Evolutionary conservation across 1,284 basidiomycete species (phyloP).

Genomic region (Dichomitus squalens): DNA sequence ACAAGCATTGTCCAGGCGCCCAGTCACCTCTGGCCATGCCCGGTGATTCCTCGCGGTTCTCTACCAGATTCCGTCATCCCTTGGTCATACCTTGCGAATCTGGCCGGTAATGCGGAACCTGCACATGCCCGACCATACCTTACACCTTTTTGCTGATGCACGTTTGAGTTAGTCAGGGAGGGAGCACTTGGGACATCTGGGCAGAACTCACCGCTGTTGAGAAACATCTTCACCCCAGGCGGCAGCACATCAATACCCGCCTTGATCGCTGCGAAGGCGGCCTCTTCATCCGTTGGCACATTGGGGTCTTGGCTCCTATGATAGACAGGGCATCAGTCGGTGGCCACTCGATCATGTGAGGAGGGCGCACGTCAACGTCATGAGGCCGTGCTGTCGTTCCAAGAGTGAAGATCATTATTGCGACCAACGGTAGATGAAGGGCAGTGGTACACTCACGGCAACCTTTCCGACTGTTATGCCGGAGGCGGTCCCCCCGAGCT

Average conservation of each 20-base stretch:
- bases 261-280: conserved; percentile 56
- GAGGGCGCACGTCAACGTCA: conserved; percentile 46
- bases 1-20: too few species aligned
- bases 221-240: conserved; percentile 42
- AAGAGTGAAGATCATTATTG: background rate
- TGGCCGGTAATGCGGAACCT: too few species aligned
- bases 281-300: conserved; percentile 46
- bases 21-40: too few species aligned
- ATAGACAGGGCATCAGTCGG: background rate
- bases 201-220: conserved; percentile 41
- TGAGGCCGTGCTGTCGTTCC: conserved; percentile 42
- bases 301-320: conserved; percentile 20
- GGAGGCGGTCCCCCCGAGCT: conserved; percentile 16
- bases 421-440: background rate
- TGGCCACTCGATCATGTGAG: background rate
- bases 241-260: conserved; percentile 54
- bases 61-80: too few species aligned
- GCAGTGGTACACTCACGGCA: conserved; percentile 3
- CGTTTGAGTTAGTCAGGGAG: too few species aligned
- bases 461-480: conserved; percentile 15
- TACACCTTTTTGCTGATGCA: too few species aligned
- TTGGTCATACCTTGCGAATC: too few species aligned
- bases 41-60: too few species aligned
- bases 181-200: too few species aligned
- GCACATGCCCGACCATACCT: too few species aligned